Evolutionary conservation across 1,284 basidiomycete genomes (phyloP).

Genomic region (Thelephora terrestris): DNA sequence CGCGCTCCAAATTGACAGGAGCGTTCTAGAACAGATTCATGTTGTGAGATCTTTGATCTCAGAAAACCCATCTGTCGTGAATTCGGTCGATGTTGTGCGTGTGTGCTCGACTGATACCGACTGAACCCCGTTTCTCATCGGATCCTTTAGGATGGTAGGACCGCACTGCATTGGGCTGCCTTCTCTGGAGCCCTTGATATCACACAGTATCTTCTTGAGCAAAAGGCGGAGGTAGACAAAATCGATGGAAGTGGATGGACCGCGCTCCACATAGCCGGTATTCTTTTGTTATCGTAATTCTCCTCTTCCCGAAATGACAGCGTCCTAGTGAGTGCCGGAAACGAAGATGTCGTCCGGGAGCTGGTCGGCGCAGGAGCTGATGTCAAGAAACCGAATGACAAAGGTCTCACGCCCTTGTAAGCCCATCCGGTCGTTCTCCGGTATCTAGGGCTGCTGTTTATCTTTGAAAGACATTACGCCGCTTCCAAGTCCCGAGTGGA

Average conservation of each 20-base stretch:
- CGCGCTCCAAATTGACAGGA: constrained; percentile 4
- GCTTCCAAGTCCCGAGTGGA: constrained; percentile 87
- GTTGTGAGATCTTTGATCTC: constrained; percentile 61
- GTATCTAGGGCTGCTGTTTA: constrained; percentile 4
- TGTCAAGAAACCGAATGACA: constrained; percentile 73
- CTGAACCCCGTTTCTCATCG: constrained; percentile 1
- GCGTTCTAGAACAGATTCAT: constrained; percentile 62
- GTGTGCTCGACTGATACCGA: neutral
- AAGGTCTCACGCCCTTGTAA: constrained; percentile 82
- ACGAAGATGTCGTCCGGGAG: constrained; percentile 69
- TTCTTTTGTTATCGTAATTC: constrained; percentile 9
- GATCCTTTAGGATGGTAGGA: constrained; percentile 66
- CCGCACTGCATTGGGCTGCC: constrained; percentile 85
- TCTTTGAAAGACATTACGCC: constrained; percentile 70
- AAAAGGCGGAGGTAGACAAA: constrained; percentile 62
- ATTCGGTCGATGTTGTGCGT: constrained; percentile 61
- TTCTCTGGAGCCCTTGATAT: constrained; percentile 67
- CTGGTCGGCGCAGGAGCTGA: constrained; percentile 80
- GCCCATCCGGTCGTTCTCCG: constrained; percentile 20
- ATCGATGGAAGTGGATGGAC: constrained; percentile 77
- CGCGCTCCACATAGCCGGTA: constrained; percentile 81
- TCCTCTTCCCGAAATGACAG: constrained; percentile 1
- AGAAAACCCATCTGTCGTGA: constrained; percentile 58
- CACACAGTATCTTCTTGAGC: constrained; percentile 62
- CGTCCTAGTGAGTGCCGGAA: constrained; percentile 66